These are phyloP conservation scores for Macrocystidia cucumis DNA, from an alignment of 1,284 basidiomycete genomes.

Conservation along the genomic window DNA sequence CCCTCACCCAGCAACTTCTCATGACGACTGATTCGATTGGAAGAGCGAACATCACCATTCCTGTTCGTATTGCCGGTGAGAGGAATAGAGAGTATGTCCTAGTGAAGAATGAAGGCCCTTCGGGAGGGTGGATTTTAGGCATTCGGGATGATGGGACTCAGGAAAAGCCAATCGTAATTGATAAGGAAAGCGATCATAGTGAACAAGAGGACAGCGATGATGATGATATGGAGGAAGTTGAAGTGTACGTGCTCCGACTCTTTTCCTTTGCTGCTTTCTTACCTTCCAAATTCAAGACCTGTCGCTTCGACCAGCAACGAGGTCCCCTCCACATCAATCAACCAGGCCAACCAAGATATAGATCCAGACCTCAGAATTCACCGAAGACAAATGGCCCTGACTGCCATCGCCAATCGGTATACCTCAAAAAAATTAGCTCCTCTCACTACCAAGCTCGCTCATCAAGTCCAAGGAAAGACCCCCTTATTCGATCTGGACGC, in stretches of 20 bases:
- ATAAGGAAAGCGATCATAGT: conserved; percentile 35
- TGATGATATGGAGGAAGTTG: conserved; percentile 71
- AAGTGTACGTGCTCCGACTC: conserved; percentile 39
- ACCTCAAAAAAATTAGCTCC: conserved; percentile 33
- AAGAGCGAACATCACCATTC: conserved; percentile 83
- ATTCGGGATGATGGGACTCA: conserved; percentile 74
- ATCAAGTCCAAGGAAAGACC: too few relatives aligned
- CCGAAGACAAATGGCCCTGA: conserved; percentile 57
- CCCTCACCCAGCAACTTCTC: conserved; percentile 91
- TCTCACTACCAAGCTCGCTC: too few relatives aligned
- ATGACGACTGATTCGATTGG: conserved; percentile 92
- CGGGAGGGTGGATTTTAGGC: conserved; percentile 92
- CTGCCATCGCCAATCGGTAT: conserved; percentile 54
- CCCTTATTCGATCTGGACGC: conserved; percentile 55
- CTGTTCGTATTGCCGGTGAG: conserved; percentile 90
- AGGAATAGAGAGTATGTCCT: conserved; percentile 92
- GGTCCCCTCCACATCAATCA: conserved; percentile 14
- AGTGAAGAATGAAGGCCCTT: conserved; percentile 80
- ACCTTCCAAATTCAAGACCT: conserved; percentile 5
- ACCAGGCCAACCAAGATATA: conserved; percentile 20
- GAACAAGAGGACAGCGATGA: conserved; percentile 38
- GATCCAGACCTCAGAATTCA: conserved; percentile 69
- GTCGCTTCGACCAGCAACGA: not conserved
- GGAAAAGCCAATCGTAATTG: conserved; percentile 84
- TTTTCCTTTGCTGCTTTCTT: not conserved